Base-by-base conservation (phyloP, 2,329 filamentous ascomycete genomes). In the Fusarium metavorans region DNA sequence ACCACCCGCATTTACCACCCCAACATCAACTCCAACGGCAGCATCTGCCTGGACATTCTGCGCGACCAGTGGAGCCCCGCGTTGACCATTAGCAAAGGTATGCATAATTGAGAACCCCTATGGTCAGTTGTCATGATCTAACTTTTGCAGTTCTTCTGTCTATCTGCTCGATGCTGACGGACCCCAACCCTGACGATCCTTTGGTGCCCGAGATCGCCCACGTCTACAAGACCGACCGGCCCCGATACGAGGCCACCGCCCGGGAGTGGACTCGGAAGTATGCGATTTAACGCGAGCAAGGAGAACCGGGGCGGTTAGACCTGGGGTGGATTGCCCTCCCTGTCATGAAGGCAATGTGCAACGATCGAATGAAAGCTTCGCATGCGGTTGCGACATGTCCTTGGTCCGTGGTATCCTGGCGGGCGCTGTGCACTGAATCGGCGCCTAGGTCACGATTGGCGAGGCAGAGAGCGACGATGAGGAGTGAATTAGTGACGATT, bases 11-110 rank as follows among this genome's bases (percentile, higher is more conserved):
- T 99, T 89, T 99, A 99, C 86, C 97, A 99, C 88, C 97, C 97
- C 81, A 99, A 99, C 88, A 99, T 99, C 95, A 99, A 99, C 92
- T 97, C 95, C 79, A 98, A 98, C 85, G 97, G 97, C 86, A 98
- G 95, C 87, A 99, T 99, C 86, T 99, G 97, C 86, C 88, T 99
- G 84, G 97, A 99, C 83, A 99, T 99, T 83, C 89, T 99, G 82
- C 92, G 97, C 88, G 97, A 99, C 86, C 97, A 99, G 88, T 99
- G 97, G 97, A 98, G 95, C 85, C 97, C 97, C 48, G 97, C 97
- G 77, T 89, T 99, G 85, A 99, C 97, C 78, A 98, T 99, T 81
- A 98, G 95, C 72, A 99, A 99, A 92, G 97, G 97, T 98, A 87
- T 58, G 52, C 23, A 10, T n/a, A 86, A 76, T 35, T 48, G 37